Percentiles rank a stretch among this genome's conserved stretches.
Conservation (phyloP, 2,329 filamentous ascomycete species). For the Phialophora chinensis region DNA sequence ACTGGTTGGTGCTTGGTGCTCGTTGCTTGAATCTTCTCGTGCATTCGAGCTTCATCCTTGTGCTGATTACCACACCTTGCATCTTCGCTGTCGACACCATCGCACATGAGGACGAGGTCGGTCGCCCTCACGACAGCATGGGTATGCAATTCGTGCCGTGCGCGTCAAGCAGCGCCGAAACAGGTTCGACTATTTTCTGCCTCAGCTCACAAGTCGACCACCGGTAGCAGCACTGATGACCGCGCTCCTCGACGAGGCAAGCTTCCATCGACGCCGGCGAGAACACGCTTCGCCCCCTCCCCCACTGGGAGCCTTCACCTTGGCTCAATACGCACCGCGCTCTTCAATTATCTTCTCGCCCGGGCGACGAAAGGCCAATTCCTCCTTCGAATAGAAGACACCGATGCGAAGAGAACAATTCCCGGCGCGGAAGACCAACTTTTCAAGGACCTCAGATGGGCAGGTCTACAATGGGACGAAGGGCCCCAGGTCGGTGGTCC, state of each 20-base stretch:
- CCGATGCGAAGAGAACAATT: conserved; percentile 80
- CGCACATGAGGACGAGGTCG: conserved; percentile 28
- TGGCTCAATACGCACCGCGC: conserved; percentile 85
- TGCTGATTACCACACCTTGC: conserved; percentile 30
- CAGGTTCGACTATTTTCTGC: not conserved
- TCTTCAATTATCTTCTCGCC: conserved; percentile 96
- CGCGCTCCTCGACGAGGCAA: conserved; percentile 41
- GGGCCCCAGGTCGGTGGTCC: conserved; percentile 81
- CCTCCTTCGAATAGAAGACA: conserved; percentile 89
- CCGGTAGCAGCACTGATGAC: not conserved
- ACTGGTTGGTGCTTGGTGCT: conserved; percentile 4
- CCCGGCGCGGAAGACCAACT: conserved; percentile 77
- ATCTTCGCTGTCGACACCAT: conserved; percentile 6
- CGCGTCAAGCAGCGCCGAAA: conserved; percentile 21
- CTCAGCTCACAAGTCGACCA: conserved; percentile 13
- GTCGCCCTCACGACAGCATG: conserved; percentile 24
- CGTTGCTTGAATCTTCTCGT: conserved; percentile 30
- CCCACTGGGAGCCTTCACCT: conserved; percentile 93
- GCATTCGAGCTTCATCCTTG: conserved; percentile 21
- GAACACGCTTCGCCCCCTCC: conserved; percentile 92
- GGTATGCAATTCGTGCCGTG: conserved; percentile 34
- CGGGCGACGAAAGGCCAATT: conserved; percentile 88
- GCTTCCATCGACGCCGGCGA: conserved; percentile 64
- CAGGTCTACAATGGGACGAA: conserved; percentile 92
- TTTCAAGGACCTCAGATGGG: conserved; percentile 83